Evolutionary conservation across 768 basidiomycete genomes (phyloP).

Genomic region (Podaxis mareebaensis): DNA sequence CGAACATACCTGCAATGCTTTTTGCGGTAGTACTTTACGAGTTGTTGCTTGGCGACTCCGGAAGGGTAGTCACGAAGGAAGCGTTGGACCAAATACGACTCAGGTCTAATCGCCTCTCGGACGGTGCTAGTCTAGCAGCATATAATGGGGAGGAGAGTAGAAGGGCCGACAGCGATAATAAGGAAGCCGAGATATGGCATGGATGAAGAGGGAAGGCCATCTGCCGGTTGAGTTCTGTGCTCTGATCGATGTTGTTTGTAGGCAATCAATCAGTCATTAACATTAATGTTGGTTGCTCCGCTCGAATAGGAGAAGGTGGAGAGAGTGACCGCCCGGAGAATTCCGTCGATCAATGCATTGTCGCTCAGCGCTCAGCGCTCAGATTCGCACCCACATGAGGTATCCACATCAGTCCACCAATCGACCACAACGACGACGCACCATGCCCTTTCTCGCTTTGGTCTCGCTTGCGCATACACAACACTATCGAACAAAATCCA

Average conservation of each 20-base stretch:
- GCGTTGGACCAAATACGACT: not conserved
- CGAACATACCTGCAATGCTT: constrained; percentile 7
- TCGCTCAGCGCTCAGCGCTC: not conserved
- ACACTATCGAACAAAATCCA: too few species aligned
- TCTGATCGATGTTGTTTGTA: too few species aligned
- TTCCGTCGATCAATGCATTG: not conserved
- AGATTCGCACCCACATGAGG: not conserved
- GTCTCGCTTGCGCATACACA: too few species aligned
- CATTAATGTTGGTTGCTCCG: not conserved
- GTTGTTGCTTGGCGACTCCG: constrained; percentile 4
- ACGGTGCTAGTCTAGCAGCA: not conserved
- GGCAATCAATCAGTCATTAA: not conserved
- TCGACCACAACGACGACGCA: not conserved
- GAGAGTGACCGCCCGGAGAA: not conserved
- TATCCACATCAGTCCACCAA: not conserved
- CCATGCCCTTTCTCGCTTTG: too few species aligned
- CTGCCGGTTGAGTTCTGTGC: too few species aligned
- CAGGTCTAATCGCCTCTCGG: not conserved
- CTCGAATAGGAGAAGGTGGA: not conserved
- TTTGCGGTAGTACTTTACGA: constrained; percentile 3
- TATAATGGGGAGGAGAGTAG: not conserved
- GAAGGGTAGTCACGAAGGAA: not conserved
- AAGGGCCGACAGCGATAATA: not conserved
- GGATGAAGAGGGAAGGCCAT: not conserved
- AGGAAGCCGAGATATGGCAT: not conserved